Conservation (phyloP, 306 rosid genomes). For the Dicorynia guianensis region DNA sequence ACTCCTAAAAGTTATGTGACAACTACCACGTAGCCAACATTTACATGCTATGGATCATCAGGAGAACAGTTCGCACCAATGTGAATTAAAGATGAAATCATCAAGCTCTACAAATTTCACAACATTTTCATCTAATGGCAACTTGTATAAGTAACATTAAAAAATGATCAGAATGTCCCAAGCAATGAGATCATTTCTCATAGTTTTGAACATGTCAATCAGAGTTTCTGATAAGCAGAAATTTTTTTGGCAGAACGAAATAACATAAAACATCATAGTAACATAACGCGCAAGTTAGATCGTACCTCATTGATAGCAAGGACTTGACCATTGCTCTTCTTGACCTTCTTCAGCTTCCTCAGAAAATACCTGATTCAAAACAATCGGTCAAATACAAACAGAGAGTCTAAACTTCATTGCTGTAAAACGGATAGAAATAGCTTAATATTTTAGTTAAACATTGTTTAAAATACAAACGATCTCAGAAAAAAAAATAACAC, state of each 20-base stretch:
- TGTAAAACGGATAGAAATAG: background rate
- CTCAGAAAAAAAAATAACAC: background rate
- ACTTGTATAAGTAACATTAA: background rate
- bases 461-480: background rate
- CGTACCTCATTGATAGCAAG: conserved; percentile 66
- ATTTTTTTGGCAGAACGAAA: background rate
- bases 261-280: background rate
- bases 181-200: background rate
- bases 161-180: background rate
- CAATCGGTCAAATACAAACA: background rate
- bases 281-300: background rate
- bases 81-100: too few relatives aligned
- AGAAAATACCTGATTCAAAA: conserved; percentile 71
- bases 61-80: background rate
- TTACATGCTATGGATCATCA: background rate
- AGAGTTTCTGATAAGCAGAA: background rate
- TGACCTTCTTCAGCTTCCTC: conserved; percentile 89
- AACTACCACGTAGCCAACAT: background rate
- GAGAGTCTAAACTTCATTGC: background rate
- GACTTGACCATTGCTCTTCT: conserved; percentile 93
- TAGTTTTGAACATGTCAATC: background rate
- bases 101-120: background rate
- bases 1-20: too few relatives aligned
- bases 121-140: too few relatives aligned
- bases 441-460: background rate